Percentiles rank a stretch among this genome's conserved stretches.
Conservation (phyloP, 179 eudicot genomes). For the Amaranthus tricolor region DNA sequence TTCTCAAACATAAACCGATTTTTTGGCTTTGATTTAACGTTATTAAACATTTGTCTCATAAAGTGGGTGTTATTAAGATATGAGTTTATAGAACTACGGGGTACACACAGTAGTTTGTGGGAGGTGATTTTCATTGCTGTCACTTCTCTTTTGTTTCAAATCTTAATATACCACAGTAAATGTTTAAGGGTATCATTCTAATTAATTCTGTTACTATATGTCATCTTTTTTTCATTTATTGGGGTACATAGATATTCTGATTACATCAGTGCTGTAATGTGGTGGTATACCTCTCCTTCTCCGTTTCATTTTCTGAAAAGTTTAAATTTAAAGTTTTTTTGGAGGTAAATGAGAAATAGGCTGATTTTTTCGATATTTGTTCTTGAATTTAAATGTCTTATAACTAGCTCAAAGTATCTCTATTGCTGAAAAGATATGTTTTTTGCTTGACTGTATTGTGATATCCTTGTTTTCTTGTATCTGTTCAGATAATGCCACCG, state of each 20-base stretch:
- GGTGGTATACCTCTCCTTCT: not conserved
- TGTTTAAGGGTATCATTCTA: not conserved
- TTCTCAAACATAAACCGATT: too few relatives aligned
- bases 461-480: constrained; percentile 15
- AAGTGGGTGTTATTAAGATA: too few relatives aligned
- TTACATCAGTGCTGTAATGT: not conserved
- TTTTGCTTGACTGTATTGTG: not conserved
- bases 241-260: not conserved
- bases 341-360: not conserved
- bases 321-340: not conserved
- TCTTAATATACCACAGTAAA: not conserved
- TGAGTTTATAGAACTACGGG: too few relatives aligned
- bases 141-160: not conserved
- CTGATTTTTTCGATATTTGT: not conserved
- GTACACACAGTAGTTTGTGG: not conserved
- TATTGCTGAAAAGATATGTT: not conserved
- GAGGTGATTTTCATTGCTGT: not conserved
- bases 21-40: too few relatives aligned
- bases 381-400: not conserved
- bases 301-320: not conserved
- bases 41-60: too few relatives aligned
- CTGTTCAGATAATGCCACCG: constrained; percentile 70
- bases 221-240: not conserved
- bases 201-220: not conserved
- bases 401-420: not conserved